Conservation (phyloP, 2,329 filamentous ascomycete genomes). For the Rutstroemia sp. region DNA sequence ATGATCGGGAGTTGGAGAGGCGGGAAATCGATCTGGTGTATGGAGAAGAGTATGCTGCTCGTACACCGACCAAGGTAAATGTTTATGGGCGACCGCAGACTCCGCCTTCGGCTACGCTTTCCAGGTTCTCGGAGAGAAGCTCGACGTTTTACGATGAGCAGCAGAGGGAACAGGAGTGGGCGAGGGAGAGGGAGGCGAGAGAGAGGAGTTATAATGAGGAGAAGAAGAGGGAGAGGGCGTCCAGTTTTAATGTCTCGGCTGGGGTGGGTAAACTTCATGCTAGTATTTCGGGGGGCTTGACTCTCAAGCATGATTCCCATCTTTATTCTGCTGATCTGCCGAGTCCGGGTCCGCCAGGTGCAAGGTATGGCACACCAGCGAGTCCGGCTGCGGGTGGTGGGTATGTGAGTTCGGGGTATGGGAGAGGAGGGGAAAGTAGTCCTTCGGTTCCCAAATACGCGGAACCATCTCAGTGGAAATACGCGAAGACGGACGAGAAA, state of each 20-base stretch:
- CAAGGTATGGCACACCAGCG: not conserved
- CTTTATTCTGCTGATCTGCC: not conserved
- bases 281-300: conserved; percentile 20
- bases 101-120: not conserved
- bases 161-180: conserved; percentile 5
- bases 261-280: conserved; percentile 13
- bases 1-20: conserved; percentile 1
- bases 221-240: conserved; percentile 15
- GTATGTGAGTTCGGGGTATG: not conserved
- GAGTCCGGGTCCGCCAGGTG: not conserved
- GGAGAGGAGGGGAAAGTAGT: conserved; percentile 1
- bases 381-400: not conserved
- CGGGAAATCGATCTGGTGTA: conserved; percentile 1
- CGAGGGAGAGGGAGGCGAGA: conserved; percentile 12
- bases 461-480: conserved; percentile 31
- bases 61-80: conserved; percentile 6
- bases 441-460: conserved; percentile 18
- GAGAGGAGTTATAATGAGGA: conserved; percentile 17
- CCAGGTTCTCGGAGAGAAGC: too few relatives aligned
- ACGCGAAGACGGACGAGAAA: conserved; percentile 32
- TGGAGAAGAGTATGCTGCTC: conserved; percentile 1
- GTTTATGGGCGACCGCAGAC: not conserved
- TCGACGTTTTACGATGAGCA: too few relatives aligned
- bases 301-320: conserved; percentile 17
- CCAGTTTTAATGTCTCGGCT: conserved; percentile 23